Evolutionary conservation across 1,139 yeast genomes (phyloP), one percentile per base, ranked within the genome.

Genomic region (Yamadazyma kanchanaburiensis): DNA sequence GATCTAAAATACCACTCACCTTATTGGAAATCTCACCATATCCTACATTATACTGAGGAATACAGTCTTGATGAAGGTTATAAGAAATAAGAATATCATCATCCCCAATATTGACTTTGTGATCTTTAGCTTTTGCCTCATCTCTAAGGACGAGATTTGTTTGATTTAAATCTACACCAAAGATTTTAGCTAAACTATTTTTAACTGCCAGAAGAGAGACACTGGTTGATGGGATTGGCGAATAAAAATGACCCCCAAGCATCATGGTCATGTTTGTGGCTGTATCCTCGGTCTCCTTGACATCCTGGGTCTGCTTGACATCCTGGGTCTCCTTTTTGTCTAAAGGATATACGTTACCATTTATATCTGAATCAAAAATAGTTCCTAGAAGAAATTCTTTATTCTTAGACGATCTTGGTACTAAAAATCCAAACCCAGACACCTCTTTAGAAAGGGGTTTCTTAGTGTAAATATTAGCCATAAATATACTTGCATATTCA

Each of bases 1-100:
- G 15, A 7, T 16, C 12, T 14, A 34, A 41, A 11, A 50, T 43
- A 5, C 54, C 43, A 27, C 64, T 60, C 4, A 55, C 52, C 18
- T 70, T 57, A 4, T 49, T 38, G n/a, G 60, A 51, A 29, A 70
- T 67, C 36, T 71, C 54, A 16, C 64, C 60, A 52, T 84, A 89
- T 0, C 95, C 95, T 15, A 83, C 83, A 25, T 73, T 67, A 52
- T 77, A 88, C 46, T 83, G 89, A 0, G 98, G 98, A 26, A 91
- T 80, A 44, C 95, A 83, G 28, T 77, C 60, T n/a, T 39, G 30
- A 32, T 63, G 67, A 17, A 60, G 47, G 35, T 51, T 55, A 39
- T 53, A 59, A 8, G 70, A 63, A 1, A 67, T 43, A 21, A 67
- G 44, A 21, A 67, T 46, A 34, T 66, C 67, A 5, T 57, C 44